Evolutionary conservation across 2,329 filamentous ascomycete species (phyloP).

Genomic region (Orbilia ellipsospora): DNA sequence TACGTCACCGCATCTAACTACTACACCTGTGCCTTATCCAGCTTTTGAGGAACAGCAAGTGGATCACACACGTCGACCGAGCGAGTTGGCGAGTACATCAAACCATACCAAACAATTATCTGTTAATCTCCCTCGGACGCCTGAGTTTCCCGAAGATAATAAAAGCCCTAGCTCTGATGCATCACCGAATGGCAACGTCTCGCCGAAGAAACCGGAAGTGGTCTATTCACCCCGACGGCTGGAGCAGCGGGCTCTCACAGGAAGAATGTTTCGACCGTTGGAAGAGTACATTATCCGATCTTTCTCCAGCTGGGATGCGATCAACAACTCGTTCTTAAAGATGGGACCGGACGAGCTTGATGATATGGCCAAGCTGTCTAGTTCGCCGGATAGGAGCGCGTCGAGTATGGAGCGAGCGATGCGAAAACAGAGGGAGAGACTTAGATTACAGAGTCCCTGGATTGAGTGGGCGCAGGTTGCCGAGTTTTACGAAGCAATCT

Average conservation of each 20-base stretch:
- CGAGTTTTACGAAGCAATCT: conserved; percentile 78
- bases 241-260: conserved; percentile 50
- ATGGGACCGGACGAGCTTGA: conserved; percentile 41
- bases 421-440: conserved; percentile 59
- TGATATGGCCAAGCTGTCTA: conserved; percentile 58
- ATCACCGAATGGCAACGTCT: conserved; percentile 7
- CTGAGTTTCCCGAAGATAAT: conserved; percentile 47
- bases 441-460: conserved; percentile 61
- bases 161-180: conserved; percentile 47
- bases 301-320: conserved; percentile 75
- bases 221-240: conserved; percentile 68
- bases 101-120: conserved; percentile 35
- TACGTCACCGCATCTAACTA: conserved; percentile 59
- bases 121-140: conserved; percentile 54
- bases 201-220: conserved; percentile 43
- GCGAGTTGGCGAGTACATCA: conserved; percentile 25
- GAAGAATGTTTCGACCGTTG: conserved; percentile 72
- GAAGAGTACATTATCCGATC: conserved; percentile 80
- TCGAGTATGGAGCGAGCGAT: conserved; percentile 52
- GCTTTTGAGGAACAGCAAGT: conserved; percentile 64
- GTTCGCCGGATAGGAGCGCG: conserved; percentile 57
- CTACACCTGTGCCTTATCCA: conserved; percentile 38
- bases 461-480: conserved; percentile 79
- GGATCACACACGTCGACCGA: conserved; percentile 61
- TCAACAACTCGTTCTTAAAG: conserved; percentile 75